Percentiles rank a stretch among this genome's conserved stretches.
These are phyloP conservation scores for Trametes sp. DNA, from an alignment of 1,284 basidiomycete genomes.

Conservation along the genomic window DNA sequence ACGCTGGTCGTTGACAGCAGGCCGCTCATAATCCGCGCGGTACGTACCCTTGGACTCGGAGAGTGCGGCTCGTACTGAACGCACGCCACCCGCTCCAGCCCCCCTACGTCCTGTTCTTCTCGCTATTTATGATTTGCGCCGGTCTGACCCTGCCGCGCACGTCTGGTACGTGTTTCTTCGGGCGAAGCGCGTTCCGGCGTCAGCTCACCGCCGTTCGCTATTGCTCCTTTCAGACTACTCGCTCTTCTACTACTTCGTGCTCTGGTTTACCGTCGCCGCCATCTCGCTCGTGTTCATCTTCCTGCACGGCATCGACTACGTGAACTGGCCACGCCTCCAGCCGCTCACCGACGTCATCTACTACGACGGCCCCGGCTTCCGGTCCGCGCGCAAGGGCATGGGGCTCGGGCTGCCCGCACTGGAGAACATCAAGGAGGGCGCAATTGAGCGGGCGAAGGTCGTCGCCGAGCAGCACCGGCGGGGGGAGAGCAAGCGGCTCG, in stretches of 20 bases:
- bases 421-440: constrained; percentile 44
- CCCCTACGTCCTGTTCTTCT: constrained; percentile 85
- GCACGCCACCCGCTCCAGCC: constrained; percentile 58
- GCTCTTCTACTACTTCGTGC: constrained; percentile 79
- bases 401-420: constrained; percentile 58
- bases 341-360: constrained; percentile 86
- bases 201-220: constrained; percentile 55
- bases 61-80: background rate
- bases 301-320: constrained; percentile 86
- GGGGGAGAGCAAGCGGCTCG: constrained; percentile 51
- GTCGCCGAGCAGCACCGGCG: constrained; percentile 46
- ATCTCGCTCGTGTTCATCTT: constrained; percentile 75
- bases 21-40: constrained; percentile 83
- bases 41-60: constrained; percentile 49
- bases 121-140: constrained; percentile 87
- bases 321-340: constrained; percentile 93
- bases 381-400: constrained; percentile 79
- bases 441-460: constrained; percentile 44
- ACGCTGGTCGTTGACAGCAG: constrained; percentile 80
- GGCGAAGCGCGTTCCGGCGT: constrained; percentile 13
- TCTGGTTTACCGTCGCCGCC: constrained; percentile 76
- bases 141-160: constrained; percentile 85
- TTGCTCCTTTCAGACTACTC: constrained; percentile 66
- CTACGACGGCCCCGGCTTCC: constrained; percentile 89
- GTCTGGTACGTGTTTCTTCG: constrained; percentile 66